Percentiles rank a stretch among this genome's conserved stretches.
These are phyloP conservation scores for Fusarium domesticum DNA, from an alignment of 2,329 filamentous ascomycete genomes.

Conservation along the genomic window DNA sequence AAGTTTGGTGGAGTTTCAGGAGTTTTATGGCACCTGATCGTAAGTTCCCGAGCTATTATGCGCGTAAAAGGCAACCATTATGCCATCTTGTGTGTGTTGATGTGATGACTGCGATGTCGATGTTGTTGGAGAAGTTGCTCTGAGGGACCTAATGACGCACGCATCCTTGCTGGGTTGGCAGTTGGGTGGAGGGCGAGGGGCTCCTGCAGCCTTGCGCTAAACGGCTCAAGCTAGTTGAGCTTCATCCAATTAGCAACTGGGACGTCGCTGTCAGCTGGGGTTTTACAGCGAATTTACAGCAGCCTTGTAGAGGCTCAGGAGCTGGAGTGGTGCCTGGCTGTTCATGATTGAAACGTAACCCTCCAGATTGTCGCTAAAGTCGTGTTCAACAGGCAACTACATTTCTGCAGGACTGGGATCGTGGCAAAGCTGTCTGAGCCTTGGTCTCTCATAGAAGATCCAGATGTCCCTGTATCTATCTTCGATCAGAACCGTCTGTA, in stretches of 20 bases:
- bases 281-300: slow-evolving; percentile 16
- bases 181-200: slow-evolving; percentile 19
- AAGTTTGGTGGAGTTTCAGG: background rate
- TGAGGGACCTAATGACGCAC: slow-evolving; percentile 17
- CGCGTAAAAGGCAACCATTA: slow-evolving; percentile 23
- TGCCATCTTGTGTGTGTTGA: slow-evolving; percentile 33
- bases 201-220: slow-evolving; percentile 28
- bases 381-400: slow-evolving; percentile 10
- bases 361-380: slow-evolving; percentile 24
- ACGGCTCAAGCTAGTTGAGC: slow-evolving; percentile 10
- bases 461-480: slow-evolving; percentile 21
- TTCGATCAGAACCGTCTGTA: slow-evolving; percentile 23
- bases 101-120: slow-evolving; percentile 1
- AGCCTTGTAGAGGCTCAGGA: slow-evolving; percentile 8
- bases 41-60: slow-evolving; percentile 2
- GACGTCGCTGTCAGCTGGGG: slow-evolving; percentile 3
- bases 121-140: slow-evolving; percentile 8
- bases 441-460: slow-evolving; percentile 11
- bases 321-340: slow-evolving; percentile 7
- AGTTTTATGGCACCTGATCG: background rate
- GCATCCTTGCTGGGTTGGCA: background rate
- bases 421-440: slow-evolving; percentile 18
- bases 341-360: slow-evolving; percentile 28
- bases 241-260: slow-evolving; percentile 21
- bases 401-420: slow-evolving; percentile 4